Base-by-base conservation (phyloP, 192 early-diverging fungal genomes). In the Haplosporangium gracile region DNA sequence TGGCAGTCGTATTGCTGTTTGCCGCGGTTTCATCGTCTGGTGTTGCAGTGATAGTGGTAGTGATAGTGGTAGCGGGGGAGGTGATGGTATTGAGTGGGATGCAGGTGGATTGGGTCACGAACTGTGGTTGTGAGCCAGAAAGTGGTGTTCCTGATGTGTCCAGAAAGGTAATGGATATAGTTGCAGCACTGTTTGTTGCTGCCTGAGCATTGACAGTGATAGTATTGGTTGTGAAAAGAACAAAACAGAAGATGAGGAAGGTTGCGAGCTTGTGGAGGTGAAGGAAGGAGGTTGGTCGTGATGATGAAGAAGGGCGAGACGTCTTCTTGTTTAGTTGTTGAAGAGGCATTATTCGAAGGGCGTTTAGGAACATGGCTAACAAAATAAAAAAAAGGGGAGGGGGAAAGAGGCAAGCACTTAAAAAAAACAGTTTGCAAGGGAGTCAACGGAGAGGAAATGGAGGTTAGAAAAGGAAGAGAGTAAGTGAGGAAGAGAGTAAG, bases 151-250 rank as follows among this genome's bases (percentile, higher is more conserved):
- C 71, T 11, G 36, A 32, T 13, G 26, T 22, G 71, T 60, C 78
- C 29, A 53, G 70, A 15, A 73, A 79, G 20, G 40, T 63, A 45
- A 79, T n/a, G 22, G 70, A 26, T 16, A 71, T 70, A 10, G 38
- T 18, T 53, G 72, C 20, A 13, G 72, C 16, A 5, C 16, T 32
- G 32, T 18, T 29, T 7, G 72, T 74, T 34, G 24, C 20, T 29
- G 43, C 24, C 6, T 40, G 29, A 51, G 47, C 40, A 7, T 24
- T 24, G 5, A 74, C 40, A 0, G 16, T 34, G 13, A 39, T 47
- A 24, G 36, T 49, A 49, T 24, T 43, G 10, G 47, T 24, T 16
- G 18, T 20, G 47, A 38, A 20, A 38, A 38, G 32, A 26, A 75
- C 16, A 51, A 51, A 18, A 5, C 49, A 39, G 8, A 26, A 20